Base-by-base conservation (phyloP, 2,329 filamentous ascomycete genomes). In the Trichoderma hamatum region DNA sequence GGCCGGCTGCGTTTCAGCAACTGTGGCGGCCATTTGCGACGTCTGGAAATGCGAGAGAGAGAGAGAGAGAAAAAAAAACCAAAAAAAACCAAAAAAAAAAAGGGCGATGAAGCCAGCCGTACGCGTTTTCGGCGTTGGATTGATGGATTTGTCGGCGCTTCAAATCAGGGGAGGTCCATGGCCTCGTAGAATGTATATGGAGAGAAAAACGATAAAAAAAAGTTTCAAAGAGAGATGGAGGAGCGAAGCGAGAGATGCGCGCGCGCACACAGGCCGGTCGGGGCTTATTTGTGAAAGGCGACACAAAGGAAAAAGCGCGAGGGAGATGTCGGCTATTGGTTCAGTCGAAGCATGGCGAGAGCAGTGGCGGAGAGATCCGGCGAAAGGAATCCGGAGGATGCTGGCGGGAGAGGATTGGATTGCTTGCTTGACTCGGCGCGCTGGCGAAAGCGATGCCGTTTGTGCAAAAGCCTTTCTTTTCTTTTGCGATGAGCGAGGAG, bases 21-120 rank as follows among this genome's bases (percentile, higher is more conserved):
- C 70, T 16, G 72, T 72, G 61, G 72, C 71, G 24, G 72, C 72
- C 72, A 73, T 73, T 28, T 16, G 58, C 19, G 46, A 36, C 32
- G 28, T 54, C 28, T 13, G 26, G 26, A 2, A 7, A 28, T 46
- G 30, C 14, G 39, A 36, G 34, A 36, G n/a, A n/a, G n/a, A n/a
- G n/a, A n/a, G n/a, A n/a, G n/a, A n/a, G n/a, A n/a, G n/a, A n/a
- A n/a, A n/a, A n/a, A n/a, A n/a, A n/a, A n/a, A n/a, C 30, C 5
- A 30, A 30, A 30, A 30, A 30, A 5, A 30, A 30, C 3, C 3
- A 6, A 30, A 7, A 43, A 43, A 34, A 34, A 43, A 7, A 58
- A 46, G 6, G n/a, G 52, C 21, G 39, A 55, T 39, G 32, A 55
- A 30, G 32, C 9, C 61, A n/a, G 36, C 7, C 34, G 36, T 66